Evolutionary conservation across 352 stramenopile species (phyloP), one percentile per base, ranked within the genome.

Genomic region (Phytopythium oedochilum): DNA sequence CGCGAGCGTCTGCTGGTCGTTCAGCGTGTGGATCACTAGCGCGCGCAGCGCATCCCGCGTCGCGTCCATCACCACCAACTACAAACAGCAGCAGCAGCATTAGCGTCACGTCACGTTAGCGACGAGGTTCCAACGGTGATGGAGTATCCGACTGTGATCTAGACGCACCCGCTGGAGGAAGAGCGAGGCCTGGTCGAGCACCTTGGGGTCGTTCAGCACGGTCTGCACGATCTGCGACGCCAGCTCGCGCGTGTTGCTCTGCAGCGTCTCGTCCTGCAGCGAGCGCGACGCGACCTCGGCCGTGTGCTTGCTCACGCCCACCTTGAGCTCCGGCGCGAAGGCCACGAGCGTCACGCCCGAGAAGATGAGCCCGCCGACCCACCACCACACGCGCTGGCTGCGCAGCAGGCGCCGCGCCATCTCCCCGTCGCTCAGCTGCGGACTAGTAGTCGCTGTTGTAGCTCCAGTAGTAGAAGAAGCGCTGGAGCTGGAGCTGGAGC

Each of bases 161-260:
- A 5, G 9, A 32, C 29, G 29, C 56, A 93, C 80, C 32, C 79
- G 64, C 45, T 91, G 76, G 55, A 94, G 57, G 55, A 94, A 94
- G 29, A 65, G 63, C 12, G 79, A 86, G 18, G 83, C 81, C 65
- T 94, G 83, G 51, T 90, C 68, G 28, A 94, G 70, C 49, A 94
- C 83, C 43, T 94, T 88, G 20, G 81, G 73, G 63, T 94, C 83
- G 52, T 92, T 92, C 15, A 94, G 68, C 63, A 94, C 81, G 8
- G 83, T 94, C 63, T 94, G 83, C 12, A 94, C 81, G 63, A 94
- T 94, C 70, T 92, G 81, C 9, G 81, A 92, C 8, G 83, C 83
- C 40, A 94, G 56, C 43, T 92, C 70, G 22, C 81, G 72, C 29
- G 81, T 88, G 64, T 94, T 78, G 36, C 68, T 71, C 29, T 84